Evolutionary conservation across 352 stramenopile species (phyloP), one percentile per base, ranked within the genome.

Genomic region (Blastocystis sp.): DNA sequence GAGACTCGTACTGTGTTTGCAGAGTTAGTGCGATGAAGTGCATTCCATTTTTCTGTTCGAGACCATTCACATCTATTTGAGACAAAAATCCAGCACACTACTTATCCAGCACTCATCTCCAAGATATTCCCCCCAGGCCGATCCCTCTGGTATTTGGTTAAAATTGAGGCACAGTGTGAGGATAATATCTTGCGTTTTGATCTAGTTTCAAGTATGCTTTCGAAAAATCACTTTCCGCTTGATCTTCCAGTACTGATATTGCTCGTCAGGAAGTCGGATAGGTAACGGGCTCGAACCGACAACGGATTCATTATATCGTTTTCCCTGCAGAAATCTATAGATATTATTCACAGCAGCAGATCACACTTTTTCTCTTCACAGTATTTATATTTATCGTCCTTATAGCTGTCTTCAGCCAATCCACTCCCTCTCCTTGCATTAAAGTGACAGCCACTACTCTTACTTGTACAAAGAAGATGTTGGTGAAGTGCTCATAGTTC

Each of bases 41-140:
- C 29, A 53, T 61, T n/a, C 45, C 62, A 26, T 84, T 68, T 23
- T 84, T 84, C 43, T 84, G 73, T 26, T 29, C 50, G 20, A 84
- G 47, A 84, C 29, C 68, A 5, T 84, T 66, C 18, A 66, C n/a
- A 29, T 66, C 73, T 84, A 66, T 37, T 18, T 68, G 5, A 50
- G 26, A 45, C 11, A 66, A 29, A 6, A 4, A 15, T 18, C 26
- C 9, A 18, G 0, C 26, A 11, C 50, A n/a, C 1, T 13, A 84
- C 73, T 39, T 13, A 68, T 84, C 73, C 73, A 84, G 55, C 73
- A 84, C 26, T 84, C 73, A 39, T 84, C 73, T 39, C 73, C 73
- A 15, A 43, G 26, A 15, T 34, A 23, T 11, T 37, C 23, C 7
- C 20, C n/a, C 9, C 29, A 37, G 8, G 26, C 23, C 54, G 73